These are phyloP conservation scores for Chaetomium tenue DNA, from an alignment of 495 filamentous ascomycete species.

Conservation along the genomic window DNA sequence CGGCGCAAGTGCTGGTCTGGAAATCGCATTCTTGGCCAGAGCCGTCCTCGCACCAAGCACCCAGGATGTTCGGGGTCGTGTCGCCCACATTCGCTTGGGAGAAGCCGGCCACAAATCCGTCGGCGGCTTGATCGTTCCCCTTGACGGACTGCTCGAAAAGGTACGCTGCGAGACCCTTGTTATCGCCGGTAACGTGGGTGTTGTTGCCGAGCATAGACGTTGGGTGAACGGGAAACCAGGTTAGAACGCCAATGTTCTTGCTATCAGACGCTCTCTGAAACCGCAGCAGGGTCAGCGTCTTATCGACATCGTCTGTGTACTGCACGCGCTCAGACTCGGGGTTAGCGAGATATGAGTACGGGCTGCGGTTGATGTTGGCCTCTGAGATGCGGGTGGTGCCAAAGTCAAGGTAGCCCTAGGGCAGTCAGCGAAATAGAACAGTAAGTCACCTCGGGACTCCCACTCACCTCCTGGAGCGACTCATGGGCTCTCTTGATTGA, in stretches of 20 bases:
- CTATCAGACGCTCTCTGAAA: constrained; percentile 62
- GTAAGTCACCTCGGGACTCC: not conserved
- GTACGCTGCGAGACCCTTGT: constrained; percentile 87
- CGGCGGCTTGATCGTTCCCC: constrained; percentile 43
- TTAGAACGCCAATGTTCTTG: constrained; percentile 74
- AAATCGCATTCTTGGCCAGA: constrained; percentile 64
- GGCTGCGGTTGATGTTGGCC: constrained; percentile 84
- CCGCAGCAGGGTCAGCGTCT: constrained; percentile 77
- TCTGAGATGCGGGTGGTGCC: constrained; percentile 53
- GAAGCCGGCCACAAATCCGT: constrained; percentile 83
- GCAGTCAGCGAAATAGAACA: not conserved
- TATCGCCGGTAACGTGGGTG: constrained; percentile 89
- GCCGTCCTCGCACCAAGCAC: constrained; percentile 78
- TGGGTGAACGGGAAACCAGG: constrained; percentile 91
- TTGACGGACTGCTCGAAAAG: constrained; percentile 74
- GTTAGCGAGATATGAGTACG: constrained; percentile 86
- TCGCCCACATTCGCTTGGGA: constrained; percentile 94
- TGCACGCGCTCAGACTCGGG: constrained; percentile 71
- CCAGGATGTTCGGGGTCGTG: constrained; percentile 81
- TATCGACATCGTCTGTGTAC: constrained; percentile 75
- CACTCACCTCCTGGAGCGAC: constrained; percentile 68
- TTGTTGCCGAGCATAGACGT: constrained; percentile 92
- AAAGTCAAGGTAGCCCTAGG: constrained; percentile 48
- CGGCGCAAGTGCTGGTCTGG: constrained; percentile 72
- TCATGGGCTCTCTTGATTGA: constrained; percentile 84